Percentiles rank a stretch among this genome's conserved stretches.
Conservation (phyloP, 345 rosid species). For the Anacardium occidentale region DNA sequence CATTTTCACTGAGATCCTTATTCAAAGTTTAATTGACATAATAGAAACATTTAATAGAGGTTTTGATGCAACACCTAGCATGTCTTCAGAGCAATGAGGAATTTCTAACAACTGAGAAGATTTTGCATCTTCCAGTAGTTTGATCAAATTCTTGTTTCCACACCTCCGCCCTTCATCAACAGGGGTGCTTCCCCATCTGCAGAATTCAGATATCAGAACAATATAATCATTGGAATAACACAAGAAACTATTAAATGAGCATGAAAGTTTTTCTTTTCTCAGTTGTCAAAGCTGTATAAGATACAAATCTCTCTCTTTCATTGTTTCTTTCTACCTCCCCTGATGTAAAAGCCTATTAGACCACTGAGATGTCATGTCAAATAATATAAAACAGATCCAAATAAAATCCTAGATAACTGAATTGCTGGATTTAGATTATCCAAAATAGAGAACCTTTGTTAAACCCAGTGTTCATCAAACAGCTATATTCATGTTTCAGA, state of each 20-base stretch:
- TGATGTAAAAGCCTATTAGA: too few species aligned
- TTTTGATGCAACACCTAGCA: constrained; percentile 43
- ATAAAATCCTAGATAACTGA: too few species aligned
- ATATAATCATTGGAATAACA: not conserved
- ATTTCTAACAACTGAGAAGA: constrained; percentile 39
- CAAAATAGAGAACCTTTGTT: too few species aligned
- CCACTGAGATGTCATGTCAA: not conserved
- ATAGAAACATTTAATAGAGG: not conserved
- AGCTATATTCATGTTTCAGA: not conserved
- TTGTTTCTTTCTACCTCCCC: not conserved
- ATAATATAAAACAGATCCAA: not conserved
- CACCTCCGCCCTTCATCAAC: constrained; percentile 64
- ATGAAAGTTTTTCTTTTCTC: not conserved
- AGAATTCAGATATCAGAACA: constrained; percentile 8
- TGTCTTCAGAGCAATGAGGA: constrained; percentile 31
- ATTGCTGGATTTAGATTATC: not conserved
- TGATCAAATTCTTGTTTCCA: constrained; percentile 83
- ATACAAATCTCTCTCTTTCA: not conserved
- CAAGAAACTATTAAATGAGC: not conserved
- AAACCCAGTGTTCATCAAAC: not conserved
- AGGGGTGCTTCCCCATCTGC: constrained; percentile 89
- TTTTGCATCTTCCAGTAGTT: constrained; percentile 70
- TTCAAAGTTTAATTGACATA: not conserved
- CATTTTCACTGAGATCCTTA: not conserved
- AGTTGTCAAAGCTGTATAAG: not conserved